Conservation (phyloP, 768 basidiomycete species). For the Suillus subluteus region DNA sequence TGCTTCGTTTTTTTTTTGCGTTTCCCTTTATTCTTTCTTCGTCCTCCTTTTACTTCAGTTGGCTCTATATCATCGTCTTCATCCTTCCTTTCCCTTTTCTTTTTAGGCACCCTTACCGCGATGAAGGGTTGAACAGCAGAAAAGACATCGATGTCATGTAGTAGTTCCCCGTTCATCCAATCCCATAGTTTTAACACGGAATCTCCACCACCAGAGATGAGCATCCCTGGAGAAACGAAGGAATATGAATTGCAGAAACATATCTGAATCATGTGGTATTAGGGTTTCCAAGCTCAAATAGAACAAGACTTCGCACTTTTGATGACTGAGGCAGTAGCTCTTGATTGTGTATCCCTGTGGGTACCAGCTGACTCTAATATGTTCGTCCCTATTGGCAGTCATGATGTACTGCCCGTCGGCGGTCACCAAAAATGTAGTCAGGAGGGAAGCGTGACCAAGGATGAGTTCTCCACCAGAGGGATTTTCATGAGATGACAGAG, state of each 20-base stretch:
- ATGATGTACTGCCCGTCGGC: constrained; percentile 74
- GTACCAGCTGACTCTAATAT: constrained; percentile 89
- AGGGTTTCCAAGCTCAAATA: neutral
- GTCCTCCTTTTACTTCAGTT: constrained; percentile 18
- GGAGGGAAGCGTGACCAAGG: no score
- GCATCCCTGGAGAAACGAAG: constrained; percentile 43
- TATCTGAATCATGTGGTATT: constrained; percentile 52
- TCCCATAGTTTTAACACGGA: constrained; percentile 76
- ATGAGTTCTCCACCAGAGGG: constrained; percentile 70
- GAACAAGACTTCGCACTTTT: constrained; percentile 54
- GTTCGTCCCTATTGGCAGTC: constrained; percentile 94
- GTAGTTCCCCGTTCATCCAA: constrained; percentile 65
- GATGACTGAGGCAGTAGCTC: constrained; percentile 83
- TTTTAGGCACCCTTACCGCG: constrained; percentile 35
- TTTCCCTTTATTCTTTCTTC: constrained; percentile 23
- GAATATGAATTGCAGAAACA: constrained; percentile 81
- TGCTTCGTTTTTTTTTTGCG: constrained; percentile 25
- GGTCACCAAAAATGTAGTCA: constrained; percentile 76
- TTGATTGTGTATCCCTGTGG: constrained; percentile 88
- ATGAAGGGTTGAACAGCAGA: constrained; percentile 53
- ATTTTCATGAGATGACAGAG: constrained; percentile 64
- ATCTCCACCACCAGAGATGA: constrained; percentile 93
- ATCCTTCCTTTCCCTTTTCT: constrained; percentile 33
- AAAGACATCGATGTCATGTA: constrained; percentile 55
- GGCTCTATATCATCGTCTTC: constrained; percentile 28